Conservation (phyloP, 805 yeast species). For the Teunomyces lycoperdinae region DNA sequence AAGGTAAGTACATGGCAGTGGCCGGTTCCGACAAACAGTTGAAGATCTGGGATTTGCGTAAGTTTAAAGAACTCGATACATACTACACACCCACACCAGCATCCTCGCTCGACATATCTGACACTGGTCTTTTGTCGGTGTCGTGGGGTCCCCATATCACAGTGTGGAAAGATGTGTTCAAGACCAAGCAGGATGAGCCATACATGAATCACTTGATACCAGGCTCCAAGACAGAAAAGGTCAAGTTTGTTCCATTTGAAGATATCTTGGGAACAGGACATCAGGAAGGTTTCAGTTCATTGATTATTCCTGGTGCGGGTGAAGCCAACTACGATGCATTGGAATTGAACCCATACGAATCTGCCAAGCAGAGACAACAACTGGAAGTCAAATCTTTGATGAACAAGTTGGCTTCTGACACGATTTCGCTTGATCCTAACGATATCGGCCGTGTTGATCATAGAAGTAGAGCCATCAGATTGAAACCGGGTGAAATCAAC, state of each 20-base stretch:
- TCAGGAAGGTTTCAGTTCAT: conserved; percentile 39
- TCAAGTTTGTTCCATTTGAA: conserved; percentile 87
- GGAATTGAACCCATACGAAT: conserved; percentile 89
- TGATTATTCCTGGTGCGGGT: conserved; percentile 94
- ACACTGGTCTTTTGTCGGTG: conserved; percentile 81
- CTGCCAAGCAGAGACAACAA: conserved; percentile 91
- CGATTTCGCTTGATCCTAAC: conserved; percentile 87
- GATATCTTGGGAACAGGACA: conserved; percentile 94
- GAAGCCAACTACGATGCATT: conserved; percentile 96
- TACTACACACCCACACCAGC: conserved; percentile 84
- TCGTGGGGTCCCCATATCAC: conserved; percentile 96
- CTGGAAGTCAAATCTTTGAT: conserved; percentile 81
- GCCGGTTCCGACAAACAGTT: conserved; percentile 82
- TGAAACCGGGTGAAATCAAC: conserved; percentile 57
- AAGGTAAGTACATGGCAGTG: conserved; percentile 91
- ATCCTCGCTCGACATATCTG: conserved; percentile 73
- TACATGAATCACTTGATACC: conserved; percentile 89
- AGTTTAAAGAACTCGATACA: conserved; percentile 69
- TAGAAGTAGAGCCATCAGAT: conserved; percentile 59
- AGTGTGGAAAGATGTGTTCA: conserved; percentile 85
- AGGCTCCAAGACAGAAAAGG: conserved; percentile 65
- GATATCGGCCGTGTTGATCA: conserved; percentile 81
- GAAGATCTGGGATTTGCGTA: conserved; percentile 93
- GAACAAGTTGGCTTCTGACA: conserved; percentile 88
- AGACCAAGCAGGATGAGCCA: conserved; percentile 70